These are phyloP conservation scores for Botrytis tulipae DNA, from an alignment of 2,329 filamentous ascomycete genomes.

Conservation along the genomic window DNA sequence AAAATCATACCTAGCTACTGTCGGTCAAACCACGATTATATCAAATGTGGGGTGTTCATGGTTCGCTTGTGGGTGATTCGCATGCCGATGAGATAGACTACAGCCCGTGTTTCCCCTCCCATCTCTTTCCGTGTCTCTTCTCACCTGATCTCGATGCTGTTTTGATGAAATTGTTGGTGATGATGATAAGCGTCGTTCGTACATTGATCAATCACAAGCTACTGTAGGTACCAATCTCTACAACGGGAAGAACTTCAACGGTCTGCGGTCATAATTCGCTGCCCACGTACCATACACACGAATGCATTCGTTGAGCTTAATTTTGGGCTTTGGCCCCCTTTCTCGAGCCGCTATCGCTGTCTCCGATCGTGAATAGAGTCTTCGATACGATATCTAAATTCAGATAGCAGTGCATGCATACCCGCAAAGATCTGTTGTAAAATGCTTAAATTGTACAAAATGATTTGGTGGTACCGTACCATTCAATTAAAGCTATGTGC, in stretches of 20 bases:
- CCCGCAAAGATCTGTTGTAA: slow-evolving; percentile 5
- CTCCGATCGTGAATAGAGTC: not conserved
- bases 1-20: not conserved
- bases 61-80: not conserved
- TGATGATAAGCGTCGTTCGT: slow-evolving; percentile 15
- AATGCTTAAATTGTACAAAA: not conserved
- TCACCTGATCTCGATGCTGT: not conserved
- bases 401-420: slow-evolving; percentile 15
- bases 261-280: not conserved
- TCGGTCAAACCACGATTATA: slow-evolving; percentile 12
- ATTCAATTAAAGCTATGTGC: slow-evolving; percentile 10
- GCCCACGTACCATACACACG: not conserved
- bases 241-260: slow-evolving; percentile 4
- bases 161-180: not conserved
- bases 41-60: slow-evolving; percentile 20
- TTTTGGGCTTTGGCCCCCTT: not conserved
- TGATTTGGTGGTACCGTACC: not conserved
- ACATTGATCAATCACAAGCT: slow-evolving; percentile 14
- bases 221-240: slow-evolving; percentile 4
- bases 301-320: not conserved
- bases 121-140: not conserved
- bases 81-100: slow-evolving; percentile 4
- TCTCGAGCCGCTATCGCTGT: not conserved
- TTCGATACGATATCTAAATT: slow-evolving; percentile 7
- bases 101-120: slow-evolving; percentile 4